Evolutionary conservation across 2,329 filamentous ascomycete genomes (phyloP).

Genomic region (Teratosphaeria zuluensis): DNA sequence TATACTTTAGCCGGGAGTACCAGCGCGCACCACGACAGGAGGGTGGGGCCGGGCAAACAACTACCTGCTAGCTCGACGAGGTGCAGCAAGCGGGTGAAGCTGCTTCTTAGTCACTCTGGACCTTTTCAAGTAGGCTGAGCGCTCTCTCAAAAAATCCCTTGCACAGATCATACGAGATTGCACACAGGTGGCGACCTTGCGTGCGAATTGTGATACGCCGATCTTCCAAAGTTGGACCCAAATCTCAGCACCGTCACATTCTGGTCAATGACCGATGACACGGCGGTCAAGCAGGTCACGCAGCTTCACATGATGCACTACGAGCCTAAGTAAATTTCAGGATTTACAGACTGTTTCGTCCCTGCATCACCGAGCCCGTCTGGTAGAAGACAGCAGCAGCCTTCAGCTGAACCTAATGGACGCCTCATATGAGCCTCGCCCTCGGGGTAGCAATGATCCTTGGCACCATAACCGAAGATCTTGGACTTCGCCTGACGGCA

Average conservation of each 20-base stretch:
- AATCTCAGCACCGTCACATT: not conserved
- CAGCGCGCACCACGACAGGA: not conserved
- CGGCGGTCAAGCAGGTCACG: not conserved
- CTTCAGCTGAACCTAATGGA: not conserved
- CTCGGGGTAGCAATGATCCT: not conserved
- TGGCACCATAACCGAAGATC: constrained; percentile 3
- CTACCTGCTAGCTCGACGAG: not conserved
- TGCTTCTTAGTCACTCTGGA: too few relatives aligned
- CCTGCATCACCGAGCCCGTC: not conserved
- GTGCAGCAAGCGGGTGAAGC: not conserved
- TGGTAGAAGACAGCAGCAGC: not conserved
- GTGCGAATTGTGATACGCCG: not conserved
- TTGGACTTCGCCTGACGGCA: constrained; percentile 18
- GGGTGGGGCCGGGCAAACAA: not conserved
- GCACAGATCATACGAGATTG: not conserved
- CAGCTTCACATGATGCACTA: not conserved
- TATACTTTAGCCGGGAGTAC: too few relatives aligned
- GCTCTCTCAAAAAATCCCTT: not conserved
- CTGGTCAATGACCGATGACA: not conserved
- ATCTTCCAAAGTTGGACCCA: not conserved
- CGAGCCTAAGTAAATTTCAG: not conserved
- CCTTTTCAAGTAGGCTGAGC: not conserved
- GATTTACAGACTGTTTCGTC: not conserved
- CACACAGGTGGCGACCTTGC: not conserved
- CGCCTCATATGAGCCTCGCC: not conserved